These are phyloP conservation scores for Cordyceps militaris DNA, from an alignment of 2,329 filamentous ascomycete genomes.

Conservation along the genomic window DNA sequence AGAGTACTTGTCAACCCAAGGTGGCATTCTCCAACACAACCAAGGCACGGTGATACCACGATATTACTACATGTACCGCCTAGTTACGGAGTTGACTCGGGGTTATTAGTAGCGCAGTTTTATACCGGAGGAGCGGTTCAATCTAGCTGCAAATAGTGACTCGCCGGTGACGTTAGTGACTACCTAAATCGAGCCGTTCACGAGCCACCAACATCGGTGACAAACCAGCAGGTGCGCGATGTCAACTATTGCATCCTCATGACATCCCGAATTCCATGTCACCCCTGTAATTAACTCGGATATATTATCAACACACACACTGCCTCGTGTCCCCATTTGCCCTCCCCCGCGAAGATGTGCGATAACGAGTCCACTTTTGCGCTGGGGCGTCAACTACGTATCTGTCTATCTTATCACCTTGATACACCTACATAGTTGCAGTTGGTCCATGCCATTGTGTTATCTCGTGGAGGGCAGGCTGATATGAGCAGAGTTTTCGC, in stretches of 20 bases:
- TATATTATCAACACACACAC: not conserved
- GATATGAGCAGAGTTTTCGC: not conserved
- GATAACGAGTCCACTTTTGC: not conserved
- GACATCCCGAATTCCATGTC: too few relatives aligned
- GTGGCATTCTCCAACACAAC: not conserved
- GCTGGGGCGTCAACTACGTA: not conserved
- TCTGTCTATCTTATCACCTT: not conserved
- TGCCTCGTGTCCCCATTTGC: not conserved
- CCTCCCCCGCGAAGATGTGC: not conserved
- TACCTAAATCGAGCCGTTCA: too few relatives aligned
- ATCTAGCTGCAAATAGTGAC: too few relatives aligned
- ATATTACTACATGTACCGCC: not conserved
- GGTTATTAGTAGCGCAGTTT: too few relatives aligned
- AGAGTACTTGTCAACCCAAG: not conserved
- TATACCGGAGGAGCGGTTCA: too few relatives aligned
- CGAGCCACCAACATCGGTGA: not conserved
- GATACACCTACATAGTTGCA: not conserved
- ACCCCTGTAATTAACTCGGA: not conserved
- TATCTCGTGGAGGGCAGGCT: not conserved
- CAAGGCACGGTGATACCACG: not conserved
- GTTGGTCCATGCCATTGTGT: not conserved
- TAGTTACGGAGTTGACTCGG: not conserved
- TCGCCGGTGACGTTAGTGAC: too few relatives aligned
- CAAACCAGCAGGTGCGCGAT: not conserved
- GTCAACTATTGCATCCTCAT: not conserved